Percentiles rank a stretch among this genome's conserved stretches.
These are phyloP conservation scores for Cordyceps tenuipes DNA, from an alignment of 2,329 filamentous ascomycete genomes.

Conservation along the genomic window DNA sequence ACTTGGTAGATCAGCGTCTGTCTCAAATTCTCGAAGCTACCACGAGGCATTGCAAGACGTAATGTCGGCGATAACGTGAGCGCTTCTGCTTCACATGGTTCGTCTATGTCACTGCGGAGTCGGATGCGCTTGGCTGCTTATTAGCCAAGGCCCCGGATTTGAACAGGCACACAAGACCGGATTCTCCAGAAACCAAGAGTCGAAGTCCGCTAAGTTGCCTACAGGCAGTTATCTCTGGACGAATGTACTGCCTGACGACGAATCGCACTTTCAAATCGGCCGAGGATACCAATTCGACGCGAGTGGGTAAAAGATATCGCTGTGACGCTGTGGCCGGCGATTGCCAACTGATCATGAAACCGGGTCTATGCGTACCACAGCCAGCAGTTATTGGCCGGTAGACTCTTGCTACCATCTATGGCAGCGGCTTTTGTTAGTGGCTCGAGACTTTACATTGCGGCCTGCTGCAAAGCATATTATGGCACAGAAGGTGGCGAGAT, in stretches of 20 bases:
- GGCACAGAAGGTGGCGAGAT: background rate
- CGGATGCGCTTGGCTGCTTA: background rate
- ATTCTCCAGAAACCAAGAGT: background rate
- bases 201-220: background rate
- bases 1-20: background rate
- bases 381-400: background rate
- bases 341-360: background rate
- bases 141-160: background rate
- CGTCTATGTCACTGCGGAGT: background rate
- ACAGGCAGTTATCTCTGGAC: background rate
- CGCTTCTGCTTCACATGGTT: background rate
- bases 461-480: background rate
- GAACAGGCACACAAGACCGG: background rate
- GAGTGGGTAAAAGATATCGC: background rate
- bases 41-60: slow-evolving; percentile 6
- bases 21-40: background rate
- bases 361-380: background rate
- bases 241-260: background rate
- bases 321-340: background rate
- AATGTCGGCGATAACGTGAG: background rate
- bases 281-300: background rate
- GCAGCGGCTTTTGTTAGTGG: background rate
- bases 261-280: too few relatives aligned
- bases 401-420: background rate
- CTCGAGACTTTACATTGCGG: background rate